phyloP scores from a whole-genome alignment of 257 asterid species.

The Nicotiana attenuata region DNA sequence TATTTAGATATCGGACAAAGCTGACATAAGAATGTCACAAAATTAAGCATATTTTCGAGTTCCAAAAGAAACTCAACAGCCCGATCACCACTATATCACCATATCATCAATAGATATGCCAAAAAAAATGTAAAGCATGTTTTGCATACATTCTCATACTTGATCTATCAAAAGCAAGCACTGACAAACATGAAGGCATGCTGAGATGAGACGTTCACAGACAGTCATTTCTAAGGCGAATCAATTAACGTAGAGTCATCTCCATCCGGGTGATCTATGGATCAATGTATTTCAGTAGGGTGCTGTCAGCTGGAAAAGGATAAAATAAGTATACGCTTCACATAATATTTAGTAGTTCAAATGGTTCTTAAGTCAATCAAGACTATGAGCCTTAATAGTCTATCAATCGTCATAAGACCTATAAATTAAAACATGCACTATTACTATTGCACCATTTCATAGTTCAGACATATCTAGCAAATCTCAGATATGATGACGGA shows the following conservation, averaged over 20 bases:
- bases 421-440: background rate
- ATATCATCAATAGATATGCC: too few relatives aligned
- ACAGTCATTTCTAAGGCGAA: background rate
- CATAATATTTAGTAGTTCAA: background rate
- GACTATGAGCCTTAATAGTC: background rate
- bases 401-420: background rate
- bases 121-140: too few relatives aligned
- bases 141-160: too few relatives aligned
- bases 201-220: background rate
- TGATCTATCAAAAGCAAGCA: too few relatives aligned
- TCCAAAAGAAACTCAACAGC: too few relatives aligned
- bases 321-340: background rate
- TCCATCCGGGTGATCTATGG: background rate
- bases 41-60: too few relatives aligned
- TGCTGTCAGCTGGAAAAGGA: background rate
- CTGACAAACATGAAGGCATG: background rate
- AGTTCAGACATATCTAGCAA: background rate
- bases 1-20: too few relatives aligned
- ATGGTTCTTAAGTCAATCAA: conserved; percentile 4
- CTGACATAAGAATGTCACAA: too few relatives aligned
- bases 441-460: background rate
- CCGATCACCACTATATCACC: too few relatives aligned
- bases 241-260: background rate
- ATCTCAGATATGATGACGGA: background rate
- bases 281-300: background rate